Base-by-base conservation (phyloP, 352 stramenopile species). In the Peronospora belbahrii region DNA sequence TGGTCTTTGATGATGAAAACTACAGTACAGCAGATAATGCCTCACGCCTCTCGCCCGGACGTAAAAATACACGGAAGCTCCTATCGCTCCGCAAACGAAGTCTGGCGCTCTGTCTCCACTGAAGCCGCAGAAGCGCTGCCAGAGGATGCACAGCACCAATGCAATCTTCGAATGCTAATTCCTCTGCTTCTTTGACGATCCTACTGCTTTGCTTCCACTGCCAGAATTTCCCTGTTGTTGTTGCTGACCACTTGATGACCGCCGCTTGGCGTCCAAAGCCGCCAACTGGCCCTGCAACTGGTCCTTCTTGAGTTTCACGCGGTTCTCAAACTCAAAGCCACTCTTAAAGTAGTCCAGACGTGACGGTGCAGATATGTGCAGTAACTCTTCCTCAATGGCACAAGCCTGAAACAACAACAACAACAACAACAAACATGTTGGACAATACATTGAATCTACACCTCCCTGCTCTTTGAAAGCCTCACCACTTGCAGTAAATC, bases 271-370 rank as follows among this genome's bases (percentile, higher is more conserved):
- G 38, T 93, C 82, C 44, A 91, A 68, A 22, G 82, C 69, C 13
- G 76, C 78, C 42, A 93, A 46, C 48, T 93, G 81, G 8, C 82
- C 82, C 61, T 94, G 79, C 31, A 94, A 55, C 27, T 94, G 83
- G 44, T 94, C 79, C 42, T 89, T 88, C 67, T 94, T 94, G 39
- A 93, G 65, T 54, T 91, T 90, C 27, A 94, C 83, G 46, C 80
- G 83, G 55, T 90, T 91, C 57, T 94, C 80, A 52, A 94, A 94
- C 67, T 93, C 81, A 52, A 91, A 92, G 52, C 83, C 83, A 61
- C 81, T 90, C 67, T 94, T 94, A 42, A 94, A 94, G 68, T 94
- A 94, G 48, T 94, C 83, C 6, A 94, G 64, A 48, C 83, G 74
- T 46, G 80, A 93, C 48, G 80, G 83, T 22, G 83, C 80, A 41